Evolutionary conservation across 139 green algal genomes (phyloP).

Genomic region (Chlamydomonas eustigma): DNA sequence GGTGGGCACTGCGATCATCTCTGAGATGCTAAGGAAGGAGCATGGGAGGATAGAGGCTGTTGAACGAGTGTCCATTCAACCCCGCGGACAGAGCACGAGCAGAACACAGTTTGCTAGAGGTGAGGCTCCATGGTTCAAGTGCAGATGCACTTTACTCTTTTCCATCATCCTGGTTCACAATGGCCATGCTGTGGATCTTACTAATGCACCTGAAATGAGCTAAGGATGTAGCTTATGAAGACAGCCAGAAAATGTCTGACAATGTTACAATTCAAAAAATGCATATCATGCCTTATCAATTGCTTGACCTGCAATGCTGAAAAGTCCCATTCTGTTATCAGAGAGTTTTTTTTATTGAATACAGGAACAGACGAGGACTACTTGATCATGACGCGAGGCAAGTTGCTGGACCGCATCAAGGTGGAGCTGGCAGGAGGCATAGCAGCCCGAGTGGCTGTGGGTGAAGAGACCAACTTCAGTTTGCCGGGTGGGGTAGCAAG

Average conservation of each 20-base stretch:
- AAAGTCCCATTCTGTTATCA: background rate
- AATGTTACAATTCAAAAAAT: no score
- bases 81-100: slow-evolving; percentile 51
- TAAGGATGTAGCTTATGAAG: no score
- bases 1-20: slow-evolving; percentile 63
- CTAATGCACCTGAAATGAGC: no score
- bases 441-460: slow-evolving; percentile 57
- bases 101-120: slow-evolving; percentile 68
- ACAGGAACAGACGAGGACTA: slow-evolving; percentile 71
- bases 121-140: no score
- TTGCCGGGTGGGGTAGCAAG: slow-evolving; percentile 44
- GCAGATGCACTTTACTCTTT: no score
- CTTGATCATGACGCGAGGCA: slow-evolving; percentile 64
- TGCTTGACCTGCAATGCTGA: no score
- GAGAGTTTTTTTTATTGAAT: background rate
- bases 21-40: slow-evolving; percentile 53
- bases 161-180: no score
- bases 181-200: no score
- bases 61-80: slow-evolving; percentile 72
- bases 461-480: slow-evolving; percentile 53
- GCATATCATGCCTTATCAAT: no score
- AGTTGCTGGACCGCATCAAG: slow-evolving; percentile 68
- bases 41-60: slow-evolving; percentile 39
- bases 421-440: slow-evolving; percentile 38
- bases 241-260: no score